Evolutionary conservation across 2,329 filamentous ascomycete genomes (phyloP).

Genomic region (Fusarium ramigenum): DNA sequence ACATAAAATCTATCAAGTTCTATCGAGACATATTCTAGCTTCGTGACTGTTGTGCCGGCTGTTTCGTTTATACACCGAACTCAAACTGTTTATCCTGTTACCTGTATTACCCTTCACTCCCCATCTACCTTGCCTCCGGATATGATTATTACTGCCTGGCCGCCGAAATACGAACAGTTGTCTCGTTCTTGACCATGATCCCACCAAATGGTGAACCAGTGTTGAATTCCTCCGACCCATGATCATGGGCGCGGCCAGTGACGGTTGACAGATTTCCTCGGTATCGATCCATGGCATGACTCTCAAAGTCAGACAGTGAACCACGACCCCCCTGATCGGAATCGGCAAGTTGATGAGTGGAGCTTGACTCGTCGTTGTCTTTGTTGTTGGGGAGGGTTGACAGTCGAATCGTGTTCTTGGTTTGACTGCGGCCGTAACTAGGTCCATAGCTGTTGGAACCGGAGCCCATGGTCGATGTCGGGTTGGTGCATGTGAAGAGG

Average conservation of each 20-base stretch:
- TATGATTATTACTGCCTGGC: not conserved
- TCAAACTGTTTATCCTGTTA: not conserved
- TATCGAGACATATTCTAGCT: not conserved
- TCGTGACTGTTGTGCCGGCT: not conserved
- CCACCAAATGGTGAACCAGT: conserved; percentile 1
- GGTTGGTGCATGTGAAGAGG: conserved; percentile 29
- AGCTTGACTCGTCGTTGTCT: conserved; percentile 34
- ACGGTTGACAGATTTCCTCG: conserved; percentile 22
- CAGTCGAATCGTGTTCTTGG: conserved; percentile 33
- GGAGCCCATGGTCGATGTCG: conserved; percentile 20
- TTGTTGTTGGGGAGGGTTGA: conserved; percentile 24
- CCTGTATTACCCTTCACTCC: not conserved
- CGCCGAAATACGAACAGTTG: conserved; percentile 18
- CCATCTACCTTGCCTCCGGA: fast-evolving
- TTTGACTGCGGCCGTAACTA: conserved; percentile 29
- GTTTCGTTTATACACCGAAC: no score
- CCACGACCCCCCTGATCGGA: not conserved
- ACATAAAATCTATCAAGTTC: not conserved
- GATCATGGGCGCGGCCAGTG: conserved; percentile 9
- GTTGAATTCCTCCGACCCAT: not conserved
- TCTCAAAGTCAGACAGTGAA: conserved; percentile 34
- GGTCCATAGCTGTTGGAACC: conserved; percentile 28
- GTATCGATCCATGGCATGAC: conserved; percentile 31
- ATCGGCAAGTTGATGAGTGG: conserved; percentile 37
- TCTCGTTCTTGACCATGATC: conserved; percentile 42